Percentiles rank a stretch among this genome's conserved stretches.
phyloP scores from a whole-genome alignment of 495 filamentous ascomycete species.

The Chaetomium fimeti region DNA sequence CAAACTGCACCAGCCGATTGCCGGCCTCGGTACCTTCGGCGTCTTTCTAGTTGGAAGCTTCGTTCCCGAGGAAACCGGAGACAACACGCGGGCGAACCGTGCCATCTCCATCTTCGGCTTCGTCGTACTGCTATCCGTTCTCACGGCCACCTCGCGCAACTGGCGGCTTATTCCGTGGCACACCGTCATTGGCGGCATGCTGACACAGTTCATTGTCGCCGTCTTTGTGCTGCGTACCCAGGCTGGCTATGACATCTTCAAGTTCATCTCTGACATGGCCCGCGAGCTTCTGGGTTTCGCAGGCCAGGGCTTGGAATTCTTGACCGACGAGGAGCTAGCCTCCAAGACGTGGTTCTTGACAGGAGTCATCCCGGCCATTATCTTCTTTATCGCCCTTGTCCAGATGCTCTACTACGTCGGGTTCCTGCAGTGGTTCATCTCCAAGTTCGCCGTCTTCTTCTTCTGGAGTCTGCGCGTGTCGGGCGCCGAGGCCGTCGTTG shows the following conservation, averaged over 20 bases:
- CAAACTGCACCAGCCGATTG: slow-evolving; percentile 58
- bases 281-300: slow-evolving; percentile 70
- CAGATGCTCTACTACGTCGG: slow-evolving; percentile 77
- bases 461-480: slow-evolving; percentile 88
- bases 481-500: slow-evolving; percentile 89
- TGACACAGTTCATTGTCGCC: slow-evolving; percentile 81
- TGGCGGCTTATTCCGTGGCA: slow-evolving; percentile 75
- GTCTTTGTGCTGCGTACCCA: slow-evolving; percentile 80
- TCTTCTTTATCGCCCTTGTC: slow-evolving; percentile 88
- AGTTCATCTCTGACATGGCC: slow-evolving; percentile 73
- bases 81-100: slow-evolving; percentile 77
- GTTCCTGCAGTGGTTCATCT: slow-evolving; percentile 81
- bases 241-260: slow-evolving; percentile 82
- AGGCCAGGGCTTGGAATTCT: slow-evolving; percentile 64
- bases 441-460: slow-evolving; percentile 84
- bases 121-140: slow-evolving; percentile 61
- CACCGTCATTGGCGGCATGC: slow-evolving; percentile 82
- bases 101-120: slow-evolving; percentile 80
- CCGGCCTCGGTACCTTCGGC: slow-evolving; percentile 58
- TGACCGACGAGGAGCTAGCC: slow-evolving; percentile 55
- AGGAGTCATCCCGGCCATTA: slow-evolving; percentile 74
- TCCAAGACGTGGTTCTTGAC: slow-evolving; percentile 64
- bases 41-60: slow-evolving; percentile 77
- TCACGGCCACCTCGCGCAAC: slow-evolving; percentile 70
- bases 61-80: slow-evolving; percentile 61